Evolutionary conservation across 2,329 filamentous ascomycete genomes (phyloP), one percentile per base, ranked within the genome.

Genomic region (Diaporthe vexans): DNA sequence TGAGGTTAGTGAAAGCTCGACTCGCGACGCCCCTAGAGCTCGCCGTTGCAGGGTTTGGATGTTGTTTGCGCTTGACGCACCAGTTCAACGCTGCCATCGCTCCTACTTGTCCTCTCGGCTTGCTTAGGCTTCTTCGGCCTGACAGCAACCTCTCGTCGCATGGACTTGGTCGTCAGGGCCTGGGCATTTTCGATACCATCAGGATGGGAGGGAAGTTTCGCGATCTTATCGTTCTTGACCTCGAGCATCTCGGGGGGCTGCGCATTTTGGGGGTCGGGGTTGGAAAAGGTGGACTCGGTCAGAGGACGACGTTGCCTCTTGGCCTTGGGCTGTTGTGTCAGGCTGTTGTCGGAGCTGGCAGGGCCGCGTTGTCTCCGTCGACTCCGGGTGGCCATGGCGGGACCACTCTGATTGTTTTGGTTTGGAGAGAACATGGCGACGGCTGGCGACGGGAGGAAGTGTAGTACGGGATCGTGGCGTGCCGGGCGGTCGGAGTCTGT

Each of bases 71-170:
- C 6, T 29, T 43, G 21, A 82, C 88, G 72, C 85, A 94, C 92
- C 83, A 94, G 81, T 78, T 93, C 86, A 76, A 91, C 86, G 78
- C 90, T 92, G 43, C 91, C 90, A 80, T 94, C 92, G 63, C 91
- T 91, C 81, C 93, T 94, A 78, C 85, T 87, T 58, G 86, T 85
- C 78, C 92, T 88, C 79, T 94, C 91, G 75, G 87, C 87, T n/a
- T 87, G 84, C 79, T 91, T 91, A 61, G 87, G 81, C 81, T 92
- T 93, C 80, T 92, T 93, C 13, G 89, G 87, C 76, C 91, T 87
- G 52, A 92, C 85, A 74, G 86, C 90, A 61, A 91, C 86, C 78
- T 92, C 90, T 77, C 86, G 88, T 37, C 51, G 69, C 54, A 74
- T 73, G 19, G 76, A 65, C 57, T 77, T 68, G 10, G 71, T 77